A percentile compares a stretch with the other conserved stretches of the same genome.
Evolutionary conservation across 202 grass and related monocot genomes (phyloP).

Genomic region (Brachypodium distachyon): DNA sequence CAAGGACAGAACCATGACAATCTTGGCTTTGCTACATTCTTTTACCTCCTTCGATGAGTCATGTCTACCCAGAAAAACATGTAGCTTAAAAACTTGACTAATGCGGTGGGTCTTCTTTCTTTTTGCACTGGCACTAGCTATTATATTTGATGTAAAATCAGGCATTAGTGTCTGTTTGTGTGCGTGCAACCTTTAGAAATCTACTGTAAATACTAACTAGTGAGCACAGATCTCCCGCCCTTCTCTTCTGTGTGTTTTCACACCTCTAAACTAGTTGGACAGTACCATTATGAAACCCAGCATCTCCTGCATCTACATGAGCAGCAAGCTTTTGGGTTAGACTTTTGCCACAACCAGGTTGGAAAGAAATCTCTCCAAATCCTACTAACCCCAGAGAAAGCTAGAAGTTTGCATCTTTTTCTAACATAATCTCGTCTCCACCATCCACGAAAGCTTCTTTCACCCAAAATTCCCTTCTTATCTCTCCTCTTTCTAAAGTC

Average conservation of each 20-base stretch:
- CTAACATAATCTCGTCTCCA: slow-evolving; percentile 66
- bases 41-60: slow-evolving; percentile 16
- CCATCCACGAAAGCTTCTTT: slow-evolving; percentile 52
- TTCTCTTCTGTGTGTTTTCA: slow-evolving; percentile 20
- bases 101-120: neutral
- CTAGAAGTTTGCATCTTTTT: slow-evolving; percentile 29
- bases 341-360: slow-evolving; percentile 38
- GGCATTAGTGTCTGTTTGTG: too few relatives aligned
- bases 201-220: slow-evolving; percentile 31
- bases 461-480: slow-evolving; percentile 39
- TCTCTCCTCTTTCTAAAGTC: slow-evolving; percentile 45
- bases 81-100: neutral
- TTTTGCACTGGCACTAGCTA: slow-evolving; percentile 9
- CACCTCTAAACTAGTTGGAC: slow-evolving; percentile 13
- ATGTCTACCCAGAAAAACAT: slow-evolving; percentile 25
- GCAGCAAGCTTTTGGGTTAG: slow-evolving; percentile 27
- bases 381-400: slow-evolving; percentile 57
- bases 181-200: slow-evolving; percentile 18
- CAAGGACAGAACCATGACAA: slow-evolving; percentile 5
- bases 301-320: slow-evolving; percentile 28
- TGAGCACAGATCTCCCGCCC: slow-evolving; percentile 35
- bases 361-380: slow-evolving; percentile 67
- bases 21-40: neutral
- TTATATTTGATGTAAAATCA: too few relatives aligned
- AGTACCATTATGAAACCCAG: slow-evolving; percentile 28